These are phyloP conservation scores for Fraxinus sp. DNA, from an alignment of 305 asterid genomes.

Conservation along the genomic window DNA sequence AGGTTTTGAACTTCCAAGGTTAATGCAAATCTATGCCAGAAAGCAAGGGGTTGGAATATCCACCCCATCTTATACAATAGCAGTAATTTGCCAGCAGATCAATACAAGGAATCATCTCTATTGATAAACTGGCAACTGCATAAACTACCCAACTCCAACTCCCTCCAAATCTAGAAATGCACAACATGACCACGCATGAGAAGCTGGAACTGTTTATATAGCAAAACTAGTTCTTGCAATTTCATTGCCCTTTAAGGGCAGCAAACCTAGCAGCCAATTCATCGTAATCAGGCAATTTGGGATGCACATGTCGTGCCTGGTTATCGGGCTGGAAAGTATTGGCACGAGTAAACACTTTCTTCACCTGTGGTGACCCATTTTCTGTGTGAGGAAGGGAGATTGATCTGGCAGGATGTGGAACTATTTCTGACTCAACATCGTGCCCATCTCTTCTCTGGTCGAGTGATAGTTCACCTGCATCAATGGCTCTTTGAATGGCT, in stretches of 20 bases:
- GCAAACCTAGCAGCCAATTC: slow-evolving; percentile 90
- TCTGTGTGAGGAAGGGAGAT: slow-evolving; percentile 69
- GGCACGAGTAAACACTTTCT: slow-evolving; percentile 59
- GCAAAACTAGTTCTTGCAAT: not conserved
- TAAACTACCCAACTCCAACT: not conserved
- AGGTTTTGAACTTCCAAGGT: not conserved
- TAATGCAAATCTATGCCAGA: not conserved
- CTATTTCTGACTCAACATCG: slow-evolving; percentile 30
- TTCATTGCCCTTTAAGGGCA: slow-evolving; percentile 64
- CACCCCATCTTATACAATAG: slow-evolving; percentile 3
- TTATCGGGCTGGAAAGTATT: slow-evolving; percentile 72
- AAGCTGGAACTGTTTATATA: not conserved
- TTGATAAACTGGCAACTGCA: slow-evolving; percentile 1
- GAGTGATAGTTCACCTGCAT: slow-evolving; percentile 44
- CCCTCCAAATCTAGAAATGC: not conserved
- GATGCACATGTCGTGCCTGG: slow-evolving; percentile 84
- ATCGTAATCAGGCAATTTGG: slow-evolving; percentile 88
- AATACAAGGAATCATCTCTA: slow-evolving; percentile 3
- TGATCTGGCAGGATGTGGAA: slow-evolving; percentile 58
- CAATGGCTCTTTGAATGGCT: slow-evolving; percentile 25
- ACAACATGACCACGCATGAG: not conserved
- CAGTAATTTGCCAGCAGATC: slow-evolving; percentile 7
- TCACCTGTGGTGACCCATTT: slow-evolving; percentile 35
- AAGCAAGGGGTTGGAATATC: slow-evolving; percentile 1
- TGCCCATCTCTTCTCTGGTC: slow-evolving; percentile 31